Evolutionary conservation across 139 green algal species (phyloP).

Genomic region (Diplosphaera chodatii): DNA sequence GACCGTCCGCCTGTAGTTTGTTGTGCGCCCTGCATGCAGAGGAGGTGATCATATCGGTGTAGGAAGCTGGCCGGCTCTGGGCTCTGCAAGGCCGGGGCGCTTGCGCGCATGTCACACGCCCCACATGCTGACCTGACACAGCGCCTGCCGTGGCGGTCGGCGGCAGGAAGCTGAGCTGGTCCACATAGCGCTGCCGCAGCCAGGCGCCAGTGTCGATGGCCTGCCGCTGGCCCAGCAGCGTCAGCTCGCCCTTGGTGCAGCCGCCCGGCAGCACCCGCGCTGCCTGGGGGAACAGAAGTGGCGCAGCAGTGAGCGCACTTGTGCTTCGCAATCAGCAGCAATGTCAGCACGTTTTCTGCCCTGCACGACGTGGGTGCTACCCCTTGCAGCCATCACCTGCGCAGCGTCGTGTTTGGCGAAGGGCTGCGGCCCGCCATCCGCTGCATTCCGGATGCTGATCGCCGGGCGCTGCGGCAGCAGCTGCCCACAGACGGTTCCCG

Average conservation of each 20-base stretch:
- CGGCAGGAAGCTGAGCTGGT: slow-evolving; percentile 38
- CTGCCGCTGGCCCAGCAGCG: slow-evolving; percentile 54
- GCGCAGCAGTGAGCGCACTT: too few species aligned
- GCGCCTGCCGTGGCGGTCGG: neutral
- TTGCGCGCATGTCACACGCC: too few species aligned
- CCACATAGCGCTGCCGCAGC: slow-evolving; percentile 51
- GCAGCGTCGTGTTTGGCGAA: slow-evolving; percentile 30
- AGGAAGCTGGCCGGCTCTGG: too few species aligned
- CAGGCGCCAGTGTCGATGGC: slow-evolving; percentile 50
- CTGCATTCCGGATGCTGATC: slow-evolving; percentile 14
- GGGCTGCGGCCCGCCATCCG: slow-evolving; percentile 18
- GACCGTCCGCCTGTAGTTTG: slow-evolving; percentile 55
- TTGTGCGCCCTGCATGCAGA: slow-evolving; percentile 46
- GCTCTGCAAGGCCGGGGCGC: too few species aligned
- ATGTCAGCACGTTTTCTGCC: neutral
- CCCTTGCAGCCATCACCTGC: too few species aligned
- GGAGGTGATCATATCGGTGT: too few species aligned
- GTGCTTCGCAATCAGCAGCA: too few species aligned
- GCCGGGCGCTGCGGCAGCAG: slow-evolving; percentile 6
- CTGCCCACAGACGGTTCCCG: slow-evolving; percentile 7
- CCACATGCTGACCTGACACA: slow-evolving; percentile 1
- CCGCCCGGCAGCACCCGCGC: slow-evolving; percentile 33
- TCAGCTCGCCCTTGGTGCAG: slow-evolving; percentile 71
- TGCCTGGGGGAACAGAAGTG: slow-evolving; percentile 17
- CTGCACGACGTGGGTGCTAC: too few species aligned